A percentile compares a stretch with the other conserved stretches of the same genome.
Evolutionary conservation across 768 basidiomycete species (phyloP).

Genomic region (Gelatoporia subvermispora): DNA sequence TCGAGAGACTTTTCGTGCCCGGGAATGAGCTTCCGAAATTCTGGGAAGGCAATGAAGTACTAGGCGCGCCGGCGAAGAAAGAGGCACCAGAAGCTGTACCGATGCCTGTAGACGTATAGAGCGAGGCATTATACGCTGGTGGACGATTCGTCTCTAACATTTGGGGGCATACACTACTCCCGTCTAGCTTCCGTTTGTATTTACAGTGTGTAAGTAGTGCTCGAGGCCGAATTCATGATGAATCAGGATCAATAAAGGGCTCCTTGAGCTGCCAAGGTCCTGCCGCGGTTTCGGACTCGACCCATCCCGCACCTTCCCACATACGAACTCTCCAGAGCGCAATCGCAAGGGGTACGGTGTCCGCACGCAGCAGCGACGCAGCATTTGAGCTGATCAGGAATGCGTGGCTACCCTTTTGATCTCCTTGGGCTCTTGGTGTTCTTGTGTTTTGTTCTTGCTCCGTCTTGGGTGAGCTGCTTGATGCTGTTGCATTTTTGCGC

Average conservation of each 20-base stretch:
- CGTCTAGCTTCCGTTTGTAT: background rate
- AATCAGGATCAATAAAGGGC: background rate
- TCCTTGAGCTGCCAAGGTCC: slow-evolving; percentile 15
- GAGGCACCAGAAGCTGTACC: slow-evolving; percentile 27
- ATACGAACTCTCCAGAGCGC: slow-evolving; percentile 78
- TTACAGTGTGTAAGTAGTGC: background rate
- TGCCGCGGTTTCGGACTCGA: slow-evolving; percentile 19
- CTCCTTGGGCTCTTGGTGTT: slow-evolving; percentile 17
- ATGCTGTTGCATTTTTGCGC: slow-evolving; percentile 1
- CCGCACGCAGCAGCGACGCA: slow-evolving; percentile 45
- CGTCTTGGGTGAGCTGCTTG: background rate
- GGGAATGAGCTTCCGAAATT: slow-evolving; percentile 86
- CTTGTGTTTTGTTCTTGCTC: slow-evolving; percentile 1
- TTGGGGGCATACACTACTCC: too few species aligned
- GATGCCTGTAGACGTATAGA: slow-evolving; percentile 40
- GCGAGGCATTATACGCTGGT: background rate
- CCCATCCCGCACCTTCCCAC: slow-evolving; percentile 64
- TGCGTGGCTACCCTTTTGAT: slow-evolving; percentile 58
- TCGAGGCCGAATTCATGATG: background rate
- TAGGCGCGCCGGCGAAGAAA: slow-evolving; percentile 33
- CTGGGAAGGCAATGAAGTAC: slow-evolving; percentile 81
- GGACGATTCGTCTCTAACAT: background rate
- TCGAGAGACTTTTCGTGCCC: slow-evolving; percentile 89
- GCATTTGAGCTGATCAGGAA: slow-evolving; percentile 58
- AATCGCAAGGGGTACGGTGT: slow-evolving; percentile 59